Base-by-base conservation (phyloP, 345 rosid species). In the Bruguiera gymnorhiza region DNA sequence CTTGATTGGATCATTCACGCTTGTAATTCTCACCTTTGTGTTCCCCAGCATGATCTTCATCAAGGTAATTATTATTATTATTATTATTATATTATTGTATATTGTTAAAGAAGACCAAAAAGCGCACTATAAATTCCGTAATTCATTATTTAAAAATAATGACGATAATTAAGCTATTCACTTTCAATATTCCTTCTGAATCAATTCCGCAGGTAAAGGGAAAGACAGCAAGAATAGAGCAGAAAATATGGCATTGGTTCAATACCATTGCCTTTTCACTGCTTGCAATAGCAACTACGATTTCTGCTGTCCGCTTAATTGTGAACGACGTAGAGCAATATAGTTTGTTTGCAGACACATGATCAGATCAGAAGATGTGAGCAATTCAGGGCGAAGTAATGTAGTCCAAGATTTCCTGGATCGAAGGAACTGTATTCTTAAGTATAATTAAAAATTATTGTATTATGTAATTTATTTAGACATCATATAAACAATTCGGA, bases 1-100 rank as follows among this genome's bases (percentile, higher is more conserved):
- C 77, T 54, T 81, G 46, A 23, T 75, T 7, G 75, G 84, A 29
- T 78, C 84, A 26, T 70, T 80, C 46, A 31, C 79, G 7, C 76
- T 77, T 34, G 23, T 80, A 31, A 71, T 76, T 62, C 78, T 80
- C 5, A 74, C 81, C 53, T 80, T 77, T 26, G 71, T 75, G 32
- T 79, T 75, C 55, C 77, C 83, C 6, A 72, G 69, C 67, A 54
- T 75, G 77, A 53, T 79, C 3, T 72, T 72, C 68, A 34, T 79
- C 65, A 72, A 72, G 83, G 82, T 74, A 73, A 11, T 24, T 23
- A n/a, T 13, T 24, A 54, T 6, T 24, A 6, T 24, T 54, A 24
- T 55, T 55, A 9, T n/a, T 23, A 3, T 18, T 21, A 21, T 55
- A 20, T 6, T 54, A 6, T 54, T 24, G 24, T 24, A 0, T 24